Conservation (phyloP, 352 stramenopile species). For the Phytophthora rubi region DNA sequence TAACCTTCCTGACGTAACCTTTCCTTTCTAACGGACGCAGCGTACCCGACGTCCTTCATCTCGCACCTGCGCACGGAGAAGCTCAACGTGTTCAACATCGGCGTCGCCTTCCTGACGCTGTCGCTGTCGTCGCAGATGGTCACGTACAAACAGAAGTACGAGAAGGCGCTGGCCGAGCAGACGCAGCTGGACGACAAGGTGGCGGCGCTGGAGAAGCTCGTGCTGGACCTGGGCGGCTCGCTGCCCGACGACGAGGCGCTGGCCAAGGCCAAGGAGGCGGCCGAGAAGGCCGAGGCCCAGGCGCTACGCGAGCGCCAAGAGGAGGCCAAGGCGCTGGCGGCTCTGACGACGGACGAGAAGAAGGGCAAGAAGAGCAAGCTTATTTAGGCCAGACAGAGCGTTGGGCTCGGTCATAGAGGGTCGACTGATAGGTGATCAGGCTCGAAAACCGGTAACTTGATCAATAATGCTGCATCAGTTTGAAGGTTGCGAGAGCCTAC, state of each 20-base stretch:
- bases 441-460: too few relatives aligned
- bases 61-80: conserved; percentile 81
- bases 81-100: conserved; percentile 89
- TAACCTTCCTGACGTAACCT: not conserved
- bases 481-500: not conserved
- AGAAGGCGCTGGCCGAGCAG: conserved; percentile 46
- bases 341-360: conserved; percentile 42
- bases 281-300: conserved; percentile 49
- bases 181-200: conserved; percentile 57
- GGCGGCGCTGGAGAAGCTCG: conserved; percentile 62
- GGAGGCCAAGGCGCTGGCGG: conserved; percentile 47
- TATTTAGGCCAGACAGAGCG: conserved; percentile 54
- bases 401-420: conserved; percentile 18
- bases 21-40: conserved; percentile 25
- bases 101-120: conserved; percentile 81
- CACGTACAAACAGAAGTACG: conserved; percentile 70
- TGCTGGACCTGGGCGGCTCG: conserved; percentile 62
- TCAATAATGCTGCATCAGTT: conserved; percentile 7
- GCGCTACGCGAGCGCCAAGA: conserved; percentile 38
- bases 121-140: conserved; percentile 88
- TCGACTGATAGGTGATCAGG: too few relatives aligned
- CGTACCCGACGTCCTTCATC: conserved; percentile 86
- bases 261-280: conserved; percentile 47
- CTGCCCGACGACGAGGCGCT: conserved; percentile 66
- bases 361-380: conserved; percentile 64